A percentile compares a stretch with the other conserved stretches of the same genome.
phyloP scores from a whole-genome alignment of 2,329 filamentous ascomycete genomes.

The Teratosphaeria epicoccoides region DNA sequence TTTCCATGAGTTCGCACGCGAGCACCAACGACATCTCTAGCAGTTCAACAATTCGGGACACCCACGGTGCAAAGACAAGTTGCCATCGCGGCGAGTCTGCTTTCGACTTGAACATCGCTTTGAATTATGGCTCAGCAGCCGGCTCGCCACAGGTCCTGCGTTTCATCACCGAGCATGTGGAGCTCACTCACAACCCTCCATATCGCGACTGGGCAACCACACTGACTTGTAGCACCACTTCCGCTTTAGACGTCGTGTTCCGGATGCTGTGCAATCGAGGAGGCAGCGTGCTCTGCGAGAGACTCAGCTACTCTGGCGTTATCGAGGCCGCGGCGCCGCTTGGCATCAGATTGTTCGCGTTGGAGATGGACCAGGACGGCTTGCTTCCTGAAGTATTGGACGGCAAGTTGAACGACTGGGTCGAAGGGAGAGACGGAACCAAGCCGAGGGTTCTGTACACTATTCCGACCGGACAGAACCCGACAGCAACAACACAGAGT shows the following conservation, averaged over 20 bases:
- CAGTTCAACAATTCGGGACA: not conserved
- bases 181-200: conserved; percentile 75
- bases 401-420: conserved; percentile 54
- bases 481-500: conserved; percentile 74
- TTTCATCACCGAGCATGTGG: conserved; percentile 89
- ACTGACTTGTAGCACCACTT: conserved; percentile 77
- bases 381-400: conserved; percentile 54
- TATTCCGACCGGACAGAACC: conserved; percentile 78
- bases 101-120: conserved; percentile 71
- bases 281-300: conserved; percentile 74
- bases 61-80: not conserved
- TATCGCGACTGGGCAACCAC: conserved; percentile 85
- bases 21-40: conserved; percentile 44
- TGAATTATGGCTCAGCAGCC: conserved; percentile 89
- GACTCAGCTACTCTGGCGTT: conserved; percentile 75
- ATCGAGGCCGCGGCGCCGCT: conserved; percentile 55
- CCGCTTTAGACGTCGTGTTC: conserved; percentile 69
- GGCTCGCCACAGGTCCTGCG: conserved; percentile 80
- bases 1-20: conserved; percentile 63
- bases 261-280: conserved; percentile 69
- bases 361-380: conserved; percentile 58
- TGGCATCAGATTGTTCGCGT: conserved; percentile 49
- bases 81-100: conserved; percentile 30
- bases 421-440: conserved; percentile 45
- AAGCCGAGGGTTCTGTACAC: conserved; percentile 62